Evolutionary conservation across 257 asterid species (phyloP), one percentile per base, ranked within the genome.

Genomic region (Przewalskia tangutica): DNA sequence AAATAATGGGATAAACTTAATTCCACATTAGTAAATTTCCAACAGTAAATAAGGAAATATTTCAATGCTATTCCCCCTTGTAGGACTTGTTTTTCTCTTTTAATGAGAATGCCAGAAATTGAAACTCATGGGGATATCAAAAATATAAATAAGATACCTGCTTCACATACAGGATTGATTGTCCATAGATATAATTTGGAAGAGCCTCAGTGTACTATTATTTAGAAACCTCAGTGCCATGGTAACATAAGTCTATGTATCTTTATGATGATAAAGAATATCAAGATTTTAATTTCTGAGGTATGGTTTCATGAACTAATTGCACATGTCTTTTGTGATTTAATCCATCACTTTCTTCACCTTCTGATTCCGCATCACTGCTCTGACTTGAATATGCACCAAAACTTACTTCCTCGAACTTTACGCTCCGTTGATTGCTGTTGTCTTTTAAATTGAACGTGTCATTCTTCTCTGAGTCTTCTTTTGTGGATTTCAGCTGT

Each of bases 281-380:
- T 62, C 40, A 60, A 11, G 38, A 20, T 60, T 62, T 23, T 9
- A 12, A 27, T 63, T 63, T 23, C n/a, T 63, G 70, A 63, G 36
- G 60, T 27, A 20, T 71, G 18, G 18, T 71, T 79, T 62, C 64
- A 63, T 54, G 32, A 36, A 13, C 1, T 34, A 27, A 67, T 36
- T 83, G 68, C 65, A 82, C 81, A 34, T 17, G 11, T 42, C 62
- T 58, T 55, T 8, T 11, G 4, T 83, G 54, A 32, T 48, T 62
- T 81, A 82, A 38, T 58, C 83, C 68, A 7, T 53, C 20, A 63
- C 76, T 81, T n/a, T n/a, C n/a, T 80, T 58, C 83, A 16, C 79
- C 80, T 8, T 82, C 85, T 42, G 82, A 70, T 77, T 78, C 85
- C 11, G 63, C 81, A 42, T 82, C 78, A 36, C 82, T 71, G 18